Base-by-base conservation (phyloP, 805 yeast species). In the Kluyveromyces starmeri region DNA sequence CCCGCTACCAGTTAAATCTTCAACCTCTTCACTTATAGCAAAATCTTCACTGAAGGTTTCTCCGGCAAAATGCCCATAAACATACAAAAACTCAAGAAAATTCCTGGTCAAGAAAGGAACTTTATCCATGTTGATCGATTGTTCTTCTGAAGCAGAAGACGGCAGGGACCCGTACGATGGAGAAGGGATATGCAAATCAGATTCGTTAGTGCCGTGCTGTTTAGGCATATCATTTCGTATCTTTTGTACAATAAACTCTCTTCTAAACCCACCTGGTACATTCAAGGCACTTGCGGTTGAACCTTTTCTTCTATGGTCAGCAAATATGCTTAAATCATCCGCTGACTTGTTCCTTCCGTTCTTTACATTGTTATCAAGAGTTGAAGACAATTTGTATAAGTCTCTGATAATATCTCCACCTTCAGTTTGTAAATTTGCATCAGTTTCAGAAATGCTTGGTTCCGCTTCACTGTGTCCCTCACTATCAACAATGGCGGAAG, bases 41-140 rank as follows among this genome's bases (percentile, higher is more conserved):
- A 64, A 71, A 48, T 76, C 86, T 48, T 75, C 81, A 47, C 80
- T 89, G 35, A 82, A 67, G 25, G 77, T 73, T 56, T 82, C 92
- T 51, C 94, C 94, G 2, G 92, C 92, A 58, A 83, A 83, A 61
- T 83, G 89, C 5, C 94, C 94, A 55, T 83, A 83, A 6, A 83
- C 67, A 42, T 82, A 76, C 29, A 83, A 61, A 49, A 83, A 83
- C 53, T 83, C 92, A 45, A 82, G 64, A 43, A 83, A 83, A 54
- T 82, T 83, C 39, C 74, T 69, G 1, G 94, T 76, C 25, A 81
- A 54, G 37, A 76, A 67, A 7, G 75, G 70, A 3, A 65, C 60
- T 29, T 58, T 46, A 5, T 56, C 57, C 26, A 54, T 34, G 11
- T 9, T 26, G 4, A 7, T 8, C 18, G 15, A 7, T 13, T 52